phyloP scores from a whole-genome alignment of 306 rosid species.

The Luffa acutangula region DNA sequence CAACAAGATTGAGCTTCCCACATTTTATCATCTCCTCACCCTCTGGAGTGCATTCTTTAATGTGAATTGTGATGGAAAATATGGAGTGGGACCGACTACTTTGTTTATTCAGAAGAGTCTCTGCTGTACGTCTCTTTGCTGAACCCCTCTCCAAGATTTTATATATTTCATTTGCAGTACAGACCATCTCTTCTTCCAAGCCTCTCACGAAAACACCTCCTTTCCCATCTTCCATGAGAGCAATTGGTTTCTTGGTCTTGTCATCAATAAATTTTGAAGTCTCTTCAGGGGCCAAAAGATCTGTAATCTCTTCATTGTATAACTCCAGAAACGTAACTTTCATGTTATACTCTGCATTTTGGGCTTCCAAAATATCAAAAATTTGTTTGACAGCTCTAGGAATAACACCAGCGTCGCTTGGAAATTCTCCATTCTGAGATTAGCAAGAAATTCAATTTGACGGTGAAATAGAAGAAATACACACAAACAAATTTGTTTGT shows the following conservation, averaged over 20 bases:
- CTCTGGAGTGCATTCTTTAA: slow-evolving; percentile 95
- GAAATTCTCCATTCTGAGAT: slow-evolving; percentile 89
- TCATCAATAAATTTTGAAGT: slow-evolving; percentile 76
- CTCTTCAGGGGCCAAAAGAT: slow-evolving; percentile 90
- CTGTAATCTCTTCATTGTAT: slow-evolving; percentile 91
- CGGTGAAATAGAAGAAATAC: not conserved
- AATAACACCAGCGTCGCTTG: slow-evolving; percentile 95
- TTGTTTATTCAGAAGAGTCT: slow-evolving; percentile 97
- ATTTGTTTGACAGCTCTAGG: slow-evolving; percentile 95
- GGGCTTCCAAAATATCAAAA: slow-evolving; percentile 93
- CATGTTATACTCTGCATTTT: slow-evolving; percentile 93
- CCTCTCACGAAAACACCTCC: slow-evolving; percentile 99
- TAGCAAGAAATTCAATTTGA: slow-evolving; percentile 14
- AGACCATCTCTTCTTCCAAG: slow-evolving; percentile 97
- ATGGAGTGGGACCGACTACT: slow-evolving; percentile 99
- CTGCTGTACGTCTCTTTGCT: slow-evolving; percentile 97
- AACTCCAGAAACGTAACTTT: slow-evolving; percentile 96
- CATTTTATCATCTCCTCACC: slow-evolving; percentile 99
- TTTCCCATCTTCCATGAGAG: slow-evolving; percentile 98
- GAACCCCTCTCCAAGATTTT: slow-evolving; percentile 97
- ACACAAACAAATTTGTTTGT: not conserved
- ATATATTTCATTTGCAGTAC: slow-evolving; percentile 95
- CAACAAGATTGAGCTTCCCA: slow-evolving; percentile 96
- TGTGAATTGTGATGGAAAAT: slow-evolving; percentile 98
- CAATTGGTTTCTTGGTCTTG: slow-evolving; percentile 89